These are phyloP conservation scores for Schwanniomyces yamadae DNA, from an alignment of 805 yeast species.

Conservation along the genomic window DNA sequence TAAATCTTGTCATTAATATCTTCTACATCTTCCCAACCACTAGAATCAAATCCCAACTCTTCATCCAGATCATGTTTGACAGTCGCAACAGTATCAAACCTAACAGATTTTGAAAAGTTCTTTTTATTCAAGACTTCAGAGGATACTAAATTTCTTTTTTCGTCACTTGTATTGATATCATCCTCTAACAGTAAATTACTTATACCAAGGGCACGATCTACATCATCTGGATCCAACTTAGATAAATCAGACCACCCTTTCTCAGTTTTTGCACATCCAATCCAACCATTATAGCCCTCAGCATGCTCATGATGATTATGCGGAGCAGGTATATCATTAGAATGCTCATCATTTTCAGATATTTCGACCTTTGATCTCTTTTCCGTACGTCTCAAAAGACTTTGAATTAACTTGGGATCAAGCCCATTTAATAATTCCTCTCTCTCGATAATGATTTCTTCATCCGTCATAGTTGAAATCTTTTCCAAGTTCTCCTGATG, in stretches of 20 bases:
- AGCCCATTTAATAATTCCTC: conserved; percentile 64
- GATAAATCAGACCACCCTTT: conserved; percentile 31
- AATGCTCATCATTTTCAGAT: background rate
- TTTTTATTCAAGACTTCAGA: conserved; percentile 7
- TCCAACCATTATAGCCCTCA: conserved; percentile 43
- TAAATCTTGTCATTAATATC: conserved; percentile 55
- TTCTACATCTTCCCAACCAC: conserved; percentile 51
- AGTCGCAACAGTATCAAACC: conserved; percentile 30
- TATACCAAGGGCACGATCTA: conserved; percentile 37
- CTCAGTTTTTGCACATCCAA: conserved; percentile 40
- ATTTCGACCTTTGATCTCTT: conserved; percentile 28
- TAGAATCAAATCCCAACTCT: conserved; percentile 24
- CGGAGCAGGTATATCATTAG: conserved; percentile 4
- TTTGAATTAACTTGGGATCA: conserved; percentile 66
- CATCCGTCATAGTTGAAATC: conserved; percentile 60
- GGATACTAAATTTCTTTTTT: conserved; percentile 4
- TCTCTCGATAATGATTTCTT: conserved; percentile 62
- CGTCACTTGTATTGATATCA: conserved; percentile 5
- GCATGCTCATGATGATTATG: conserved; percentile 33
- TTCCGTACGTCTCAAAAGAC: conserved; percentile 56
- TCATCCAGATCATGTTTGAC: conserved; percentile 28
- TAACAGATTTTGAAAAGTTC: conserved; percentile 23
- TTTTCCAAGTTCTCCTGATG: conserved; percentile 71
- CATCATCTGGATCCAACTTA: conserved; percentile 33
- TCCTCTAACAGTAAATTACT: conserved; percentile 15